Conservation (phyloP, 2,329 filamentous ascomycete species). For the Coniochaeta sp. region DNA sequence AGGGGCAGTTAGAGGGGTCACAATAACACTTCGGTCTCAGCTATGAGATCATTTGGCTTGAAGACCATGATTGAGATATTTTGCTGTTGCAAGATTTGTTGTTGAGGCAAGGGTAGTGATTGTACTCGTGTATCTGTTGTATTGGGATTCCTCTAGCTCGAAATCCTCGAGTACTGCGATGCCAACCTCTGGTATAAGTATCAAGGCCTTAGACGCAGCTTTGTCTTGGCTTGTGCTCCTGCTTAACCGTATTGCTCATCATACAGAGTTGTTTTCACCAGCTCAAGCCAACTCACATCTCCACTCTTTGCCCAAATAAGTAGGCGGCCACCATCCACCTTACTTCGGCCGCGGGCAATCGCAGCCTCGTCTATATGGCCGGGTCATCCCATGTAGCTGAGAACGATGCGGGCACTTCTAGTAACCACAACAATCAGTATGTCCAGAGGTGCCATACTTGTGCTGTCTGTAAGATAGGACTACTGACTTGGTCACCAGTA, state of each 20-base stretch:
- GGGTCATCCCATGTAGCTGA: not conserved
- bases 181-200: not conserved
- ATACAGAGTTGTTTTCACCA: not conserved
- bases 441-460: not conserved
- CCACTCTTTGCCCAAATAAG: not conserved
- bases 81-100: not conserved
- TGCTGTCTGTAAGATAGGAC: not conserved
- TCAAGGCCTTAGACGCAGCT: not conserved
- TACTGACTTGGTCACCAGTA: not conserved
- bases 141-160: not conserved
- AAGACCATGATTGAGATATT: not conserved
- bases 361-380: not conserved
- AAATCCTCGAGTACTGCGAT: not conserved
- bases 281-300: not conserved
- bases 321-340: not conserved
- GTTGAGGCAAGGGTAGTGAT: not conserved
- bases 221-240: not conserved
- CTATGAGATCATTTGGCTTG: not conserved
- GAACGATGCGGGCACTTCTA: not conserved
- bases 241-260: not conserved
- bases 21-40: not conserved
- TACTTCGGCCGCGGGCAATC: not conserved
- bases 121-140: not conserved
- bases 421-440: not conserved
- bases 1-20: not conserved